Percentiles rank a stretch among this genome's conserved stretches.
Conservation (phyloP, 129 eudicot genomes). For the Chrysanthemum makinoi region DNA sequence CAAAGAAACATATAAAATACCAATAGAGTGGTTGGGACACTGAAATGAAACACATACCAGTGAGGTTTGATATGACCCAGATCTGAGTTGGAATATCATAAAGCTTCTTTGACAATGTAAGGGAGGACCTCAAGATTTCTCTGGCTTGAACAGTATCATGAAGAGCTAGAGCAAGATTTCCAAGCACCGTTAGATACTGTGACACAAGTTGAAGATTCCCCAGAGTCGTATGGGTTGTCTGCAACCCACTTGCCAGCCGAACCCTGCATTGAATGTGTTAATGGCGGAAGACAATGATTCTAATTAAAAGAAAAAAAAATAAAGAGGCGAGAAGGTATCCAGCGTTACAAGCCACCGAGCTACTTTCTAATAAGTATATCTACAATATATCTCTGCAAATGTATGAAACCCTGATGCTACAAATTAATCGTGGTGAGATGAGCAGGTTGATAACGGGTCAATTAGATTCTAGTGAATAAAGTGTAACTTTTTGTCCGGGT, state of each 20-base stretch:
- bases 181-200: conserved; percentile 85
- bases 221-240: conserved; percentile 68
- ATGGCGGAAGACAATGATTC: neutral
- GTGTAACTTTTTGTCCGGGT: no score
- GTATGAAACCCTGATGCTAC: no score
- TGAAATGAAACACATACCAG: conserved; percentile 44
- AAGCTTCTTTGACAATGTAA: conserved; percentile 91
- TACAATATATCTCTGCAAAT: no score
- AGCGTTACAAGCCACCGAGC: neutral
- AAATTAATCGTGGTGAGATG: no score
- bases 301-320: neutral
- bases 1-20: neutral
- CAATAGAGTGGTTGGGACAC: neutral
- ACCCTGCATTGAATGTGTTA: conserved; percentile 47
- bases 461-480: no score
- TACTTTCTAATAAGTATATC: neutral
- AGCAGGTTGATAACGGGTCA: no score
- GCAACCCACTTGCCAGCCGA: conserved; percentile 89
- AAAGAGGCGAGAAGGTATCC: neutral
- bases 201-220: conserved; percentile 99
- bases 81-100: conserved; percentile 91
- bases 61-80: conserved; percentile 83
- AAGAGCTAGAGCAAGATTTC: conserved; percentile 88
- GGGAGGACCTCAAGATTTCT: conserved; percentile 87
- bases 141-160: conserved; percentile 90